Percentiles rank a stretch among this genome's conserved stretches.
These are phyloP conservation scores for Backusella westeae DNA, from an alignment of 192 early-diverging fungal species.

Conservation along the genomic window DNA sequence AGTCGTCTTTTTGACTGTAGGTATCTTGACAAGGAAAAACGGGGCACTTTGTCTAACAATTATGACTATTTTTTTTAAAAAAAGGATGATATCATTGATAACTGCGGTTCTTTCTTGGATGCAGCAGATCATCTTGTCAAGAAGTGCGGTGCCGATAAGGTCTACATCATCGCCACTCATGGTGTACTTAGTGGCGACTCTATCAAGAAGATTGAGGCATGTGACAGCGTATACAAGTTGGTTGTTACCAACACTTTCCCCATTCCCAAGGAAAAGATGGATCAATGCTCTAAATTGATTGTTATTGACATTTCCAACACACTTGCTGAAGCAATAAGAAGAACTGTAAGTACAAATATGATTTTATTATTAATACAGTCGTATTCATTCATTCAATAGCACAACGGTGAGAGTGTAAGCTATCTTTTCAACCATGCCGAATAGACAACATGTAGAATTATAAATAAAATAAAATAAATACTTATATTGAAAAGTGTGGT, in stretches of 20 bases:
- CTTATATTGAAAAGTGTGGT: too few species aligned
- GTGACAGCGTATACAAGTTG: conserved; percentile 43
- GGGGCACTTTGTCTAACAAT: not conserved
- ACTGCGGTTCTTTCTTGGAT: conserved; percentile 85
- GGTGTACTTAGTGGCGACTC: conserved; percentile 91
- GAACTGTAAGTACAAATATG: conserved; percentile 37
- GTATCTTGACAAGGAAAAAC: not conserved
- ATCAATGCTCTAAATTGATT: conserved; percentile 70
- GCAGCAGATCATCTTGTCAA: conserved; percentile 87
- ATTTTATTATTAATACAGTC: too few species aligned
- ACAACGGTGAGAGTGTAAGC: conserved; percentile 39
- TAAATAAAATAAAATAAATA: not conserved
- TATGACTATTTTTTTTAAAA: not conserved
- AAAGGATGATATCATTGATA: conserved; percentile 94
- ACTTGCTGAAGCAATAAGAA: conserved; percentile 90
- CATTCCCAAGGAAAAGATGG: conserved; percentile 65
- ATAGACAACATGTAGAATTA: conserved; percentile 1
- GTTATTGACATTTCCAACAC: conserved; percentile 88
- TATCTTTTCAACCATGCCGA: conserved; percentile 35
- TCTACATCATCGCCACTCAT: conserved; percentile 93
- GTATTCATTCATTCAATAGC: conserved; percentile 15
- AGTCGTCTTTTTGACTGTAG: conserved; percentile 79
- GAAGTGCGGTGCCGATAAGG: conserved; percentile 75
- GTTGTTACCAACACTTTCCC: conserved; percentile 95
- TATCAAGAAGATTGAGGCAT: conserved; percentile 75